Evolutionary conservation across 768 basidiomycete species (phyloP), one percentile per base, ranked within the genome.

Genomic region (Neoboletus brunneissimus): DNA sequence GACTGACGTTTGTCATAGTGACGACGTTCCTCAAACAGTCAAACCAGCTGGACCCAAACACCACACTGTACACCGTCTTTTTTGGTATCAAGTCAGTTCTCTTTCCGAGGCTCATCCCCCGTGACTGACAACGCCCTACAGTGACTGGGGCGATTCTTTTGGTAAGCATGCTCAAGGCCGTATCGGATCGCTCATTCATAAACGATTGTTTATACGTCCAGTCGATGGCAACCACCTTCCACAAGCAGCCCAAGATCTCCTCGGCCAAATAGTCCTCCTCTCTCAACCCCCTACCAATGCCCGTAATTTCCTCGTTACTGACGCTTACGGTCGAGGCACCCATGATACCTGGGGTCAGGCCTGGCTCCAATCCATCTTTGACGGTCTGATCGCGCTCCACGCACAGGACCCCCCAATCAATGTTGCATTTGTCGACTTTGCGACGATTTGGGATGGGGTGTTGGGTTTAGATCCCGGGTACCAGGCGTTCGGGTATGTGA

Each of bases 21-120:
- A 55, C 68, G 10, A 73, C 64, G 3, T 83, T 81, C 60, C 60
- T 82, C 22, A 58, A 69, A n/a, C 81, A 81, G 56, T 67, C 67
- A 1, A 69, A 83, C 57, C 50, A 69, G 0, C 67, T 83, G 7
- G 71, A 82, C 57, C 75, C 81, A 0, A 64, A 69, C 1, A 79
- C 78, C 2, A 82, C 82, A 4, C 67, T 83, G 8, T 83, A 81
- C 51, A 74, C 75, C 2, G 62, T 80, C 10, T 83, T 83, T 63
- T 82, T 83, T 56, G 82, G 81, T 11, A 83, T 82, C 53, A 83
- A 81, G 79, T 80, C 53, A 51, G 77, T 18, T 15, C 18, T 12
- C n/a, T 27, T 43, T 22, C 32, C 5, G 37, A 50, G 4, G 31
- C 8, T 42, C n/a, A 42, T 5, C 6, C 9, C 8, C 29, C 1